Base-by-base conservation (phyloP, 2,329 filamentous ascomycete species). In the Penicillium sp. region DNA sequence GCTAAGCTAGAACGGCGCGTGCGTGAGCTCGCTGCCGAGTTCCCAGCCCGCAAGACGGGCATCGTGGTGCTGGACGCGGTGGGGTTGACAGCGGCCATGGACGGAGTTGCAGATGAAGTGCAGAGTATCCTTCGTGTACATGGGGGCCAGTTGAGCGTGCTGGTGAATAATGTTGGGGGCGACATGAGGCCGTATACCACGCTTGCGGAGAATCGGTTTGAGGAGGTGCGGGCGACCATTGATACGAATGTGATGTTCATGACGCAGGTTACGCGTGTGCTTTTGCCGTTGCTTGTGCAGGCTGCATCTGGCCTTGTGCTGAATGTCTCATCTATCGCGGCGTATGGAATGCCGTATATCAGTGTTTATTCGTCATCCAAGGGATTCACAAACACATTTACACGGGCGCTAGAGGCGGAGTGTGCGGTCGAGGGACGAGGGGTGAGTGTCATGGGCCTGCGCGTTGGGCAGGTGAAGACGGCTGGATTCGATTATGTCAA, bases 131-230 rank as follows among this genome's bases (percentile, higher is more conserved):
- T 25, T 1, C 68, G 66, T 43, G 59, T 77, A 31, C 63, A 75
- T 18, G 15, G 15, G 57, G 55, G 1, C 39, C 51, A 6, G 31
- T 20, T 84, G 28, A 80, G 75, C 1, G 65, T 82, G 2, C 66
- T 83, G 23, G 63, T 83, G 57, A 83, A 83, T 65, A 83, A 82
- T 61, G 75, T 79, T 0, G 80, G 80, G 18, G 76, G 76, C 44
- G 66, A 47, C 62, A 66, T 3, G 52, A 53, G 37, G 12, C 54
- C 56, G 15, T 77, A 69, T 49, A 61, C 60, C 3, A 55, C 67
- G 2, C 60, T 80, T 4, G 61, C 69, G 10, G 60, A 71, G 2
- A 65, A 66, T 9, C 62, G 67, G 0, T 59, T 65, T 13, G 56
- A 65, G 0, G 66, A 75, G 28, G 63, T 78, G 49, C 66, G 74